A percentile compares a stretch with the other conserved stretches of the same genome.
Evolutionary conservation across 768 basidiomycete genomes (phyloP).

Genomic region (Agrocybe praecox): DNA sequence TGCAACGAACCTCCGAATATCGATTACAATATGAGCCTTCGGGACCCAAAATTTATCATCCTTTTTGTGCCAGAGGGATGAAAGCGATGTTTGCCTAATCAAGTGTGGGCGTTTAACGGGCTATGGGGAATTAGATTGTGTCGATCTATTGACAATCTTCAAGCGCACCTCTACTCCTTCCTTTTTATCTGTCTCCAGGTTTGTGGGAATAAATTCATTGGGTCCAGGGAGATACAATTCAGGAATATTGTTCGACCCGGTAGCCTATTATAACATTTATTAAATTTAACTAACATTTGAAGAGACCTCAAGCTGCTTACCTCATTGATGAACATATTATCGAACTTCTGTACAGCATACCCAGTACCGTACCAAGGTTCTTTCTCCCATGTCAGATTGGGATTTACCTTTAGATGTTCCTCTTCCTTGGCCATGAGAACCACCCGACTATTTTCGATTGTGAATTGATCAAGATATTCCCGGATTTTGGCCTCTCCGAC

Average conservation of each 20-base stretch:
- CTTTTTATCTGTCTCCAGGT: conserved; percentile 81
- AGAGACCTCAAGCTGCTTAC: conserved; percentile 26
- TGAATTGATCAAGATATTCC: conserved; percentile 62
- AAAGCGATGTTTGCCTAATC: conserved; percentile 69
- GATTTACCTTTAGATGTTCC: conserved; percentile 52
- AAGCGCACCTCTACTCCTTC: conserved; percentile 60
- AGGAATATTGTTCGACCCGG: conserved; percentile 59
- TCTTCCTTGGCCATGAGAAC: conserved; percentile 81
- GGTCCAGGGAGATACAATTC: conserved; percentile 81
- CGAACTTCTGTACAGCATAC: conserved; percentile 76
- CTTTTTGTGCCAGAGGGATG: conserved; percentile 93
- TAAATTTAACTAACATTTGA: neutral
- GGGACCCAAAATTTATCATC: conserved; percentile 98
- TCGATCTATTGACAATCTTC: neutral
- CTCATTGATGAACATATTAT: conserved; percentile 60
- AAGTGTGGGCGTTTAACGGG: conserved; percentile 75
- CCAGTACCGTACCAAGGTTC: conserved; percentile 95
- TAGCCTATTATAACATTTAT: conserved; percentile 46
- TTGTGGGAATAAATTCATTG: conserved; percentile 90
- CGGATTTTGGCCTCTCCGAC: conserved; percentile 52
- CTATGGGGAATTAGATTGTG: conserved; percentile 36
- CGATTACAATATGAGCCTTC: conserved; percentile 76
- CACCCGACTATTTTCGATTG: conserved; percentile 61
- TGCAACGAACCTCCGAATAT: conserved; percentile 65
- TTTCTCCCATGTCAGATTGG: conserved; percentile 56